Percentiles rank a stretch among this genome's conserved stretches.
Conservation (phyloP, 2,329 filamentous ascomycete species). For the Alternaria brassicicola region DNA sequence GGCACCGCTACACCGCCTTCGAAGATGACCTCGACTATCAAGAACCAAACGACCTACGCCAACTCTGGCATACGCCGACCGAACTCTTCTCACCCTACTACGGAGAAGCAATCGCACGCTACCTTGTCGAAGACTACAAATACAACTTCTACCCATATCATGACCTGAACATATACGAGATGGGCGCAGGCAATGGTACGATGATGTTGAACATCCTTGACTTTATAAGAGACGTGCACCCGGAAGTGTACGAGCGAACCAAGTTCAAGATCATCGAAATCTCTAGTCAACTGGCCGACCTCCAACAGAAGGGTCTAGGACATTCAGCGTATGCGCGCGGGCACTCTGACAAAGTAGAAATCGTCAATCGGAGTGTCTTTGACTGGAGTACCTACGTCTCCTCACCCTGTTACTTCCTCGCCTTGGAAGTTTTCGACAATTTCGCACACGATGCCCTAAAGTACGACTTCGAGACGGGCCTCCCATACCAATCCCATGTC, state of each 20-base stretch:
- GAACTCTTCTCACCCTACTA: constrained; percentile 97
- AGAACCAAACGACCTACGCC: constrained; percentile 75
- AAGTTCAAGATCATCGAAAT: constrained; percentile 97
- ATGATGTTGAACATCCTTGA: constrained; percentile 98
- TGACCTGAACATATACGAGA: constrained; percentile 97
- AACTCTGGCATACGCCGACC: constrained; percentile 98
- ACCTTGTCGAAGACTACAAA: constrained; percentile 95
- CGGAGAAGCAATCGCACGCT: constrained; percentile 94
- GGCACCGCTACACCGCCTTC: constrained; percentile 83
- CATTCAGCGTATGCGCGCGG: constrained; percentile 71
- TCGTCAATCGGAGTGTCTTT: constrained; percentile 93
- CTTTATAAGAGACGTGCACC: constrained; percentile 88
- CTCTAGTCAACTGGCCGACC: constrained; percentile 75
- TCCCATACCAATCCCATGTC: constrained; percentile 86
- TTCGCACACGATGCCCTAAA: constrained; percentile 94
- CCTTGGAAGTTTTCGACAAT: constrained; percentile 98
- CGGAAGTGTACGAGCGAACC: constrained; percentile 91
- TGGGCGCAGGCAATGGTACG: constrained; percentile 96
- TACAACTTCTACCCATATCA: constrained; percentile 93
- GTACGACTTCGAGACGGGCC: constrained; percentile 81
- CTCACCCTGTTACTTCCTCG: constrained; percentile 94
- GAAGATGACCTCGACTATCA: constrained; percentile 83
- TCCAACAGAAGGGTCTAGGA: constrained; percentile 76
- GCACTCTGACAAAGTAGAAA: constrained; percentile 85
- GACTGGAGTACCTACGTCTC: constrained; percentile 90